phyloP scores from a whole-genome alignment of 2,329 filamentous ascomycete genomes.

The Fusarium devonianum region DNA sequence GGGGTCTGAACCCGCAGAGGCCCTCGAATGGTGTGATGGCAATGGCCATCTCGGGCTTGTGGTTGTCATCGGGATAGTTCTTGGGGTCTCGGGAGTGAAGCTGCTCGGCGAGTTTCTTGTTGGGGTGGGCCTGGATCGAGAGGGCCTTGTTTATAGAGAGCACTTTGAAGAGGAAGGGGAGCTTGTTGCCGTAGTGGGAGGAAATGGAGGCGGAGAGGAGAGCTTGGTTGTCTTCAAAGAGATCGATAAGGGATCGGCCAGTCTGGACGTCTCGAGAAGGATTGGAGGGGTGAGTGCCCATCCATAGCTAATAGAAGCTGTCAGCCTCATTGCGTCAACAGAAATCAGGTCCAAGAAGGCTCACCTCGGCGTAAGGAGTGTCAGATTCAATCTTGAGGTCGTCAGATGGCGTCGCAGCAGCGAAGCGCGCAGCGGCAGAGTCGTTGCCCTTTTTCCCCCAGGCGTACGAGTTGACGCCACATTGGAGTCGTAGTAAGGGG shows the following conservation, averaged over 20 bases:
- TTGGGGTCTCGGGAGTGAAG: conserved; percentile 85
- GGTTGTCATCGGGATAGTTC: conserved; percentile 99
- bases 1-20: conserved; percentile 90
- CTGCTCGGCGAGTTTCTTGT: conserved; percentile 88
- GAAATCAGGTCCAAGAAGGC: conserved; percentile 12
- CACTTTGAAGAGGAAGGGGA: conserved; percentile 98
- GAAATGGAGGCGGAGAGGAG: conserved; percentile 78
- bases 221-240: conserved; percentile 85
- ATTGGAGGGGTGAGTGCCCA: conserved; percentile 97
- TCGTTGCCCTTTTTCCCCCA: conserved; percentile 94
- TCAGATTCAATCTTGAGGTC: conserved; percentile 81
- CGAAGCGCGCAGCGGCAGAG: conserved; percentile 89
- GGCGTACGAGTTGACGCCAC: conserved; percentile 97
- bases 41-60: conserved; percentile 99
- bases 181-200: conserved; percentile 77
- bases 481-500: conserved; percentile 84
- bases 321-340: background rate
- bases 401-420: conserved; percentile 79
- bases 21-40: conserved; percentile 96
- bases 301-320: conserved; percentile 78
- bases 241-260: conserved; percentile 83
- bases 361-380: conserved; percentile 92
- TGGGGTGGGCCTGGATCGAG: conserved; percentile 95
- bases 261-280: conserved; percentile 89
- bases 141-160: conserved; percentile 94